phyloP scores from a whole-genome alignment of 306 rosid genomes.

The Quercus suber region DNA sequence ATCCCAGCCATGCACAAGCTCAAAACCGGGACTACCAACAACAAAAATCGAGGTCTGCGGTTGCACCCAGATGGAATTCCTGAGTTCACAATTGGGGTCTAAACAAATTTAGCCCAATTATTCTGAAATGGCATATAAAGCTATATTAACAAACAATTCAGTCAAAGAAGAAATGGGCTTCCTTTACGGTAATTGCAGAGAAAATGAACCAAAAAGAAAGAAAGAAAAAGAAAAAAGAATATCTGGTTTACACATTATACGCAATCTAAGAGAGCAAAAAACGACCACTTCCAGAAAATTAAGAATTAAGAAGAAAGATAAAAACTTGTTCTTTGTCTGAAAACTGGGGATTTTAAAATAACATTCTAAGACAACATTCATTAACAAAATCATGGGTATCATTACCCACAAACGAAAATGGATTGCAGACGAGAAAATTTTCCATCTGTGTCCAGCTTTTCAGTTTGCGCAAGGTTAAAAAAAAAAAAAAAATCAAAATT shows the following conservation, averaged over 20 bases:
- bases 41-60: background rate
- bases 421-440: background rate
- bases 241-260: background rate
- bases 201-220: background rate
- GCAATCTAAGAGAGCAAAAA: background rate
- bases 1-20: slow-evolving; percentile 70
- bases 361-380: background rate
- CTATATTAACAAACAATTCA: background rate
- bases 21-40: slow-evolving; percentile 22
- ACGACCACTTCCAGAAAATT: background rate
- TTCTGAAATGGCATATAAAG: background rate
- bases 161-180: background rate
- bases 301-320: background rate
- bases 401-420: no score
- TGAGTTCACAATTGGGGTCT: slow-evolving; percentile 11
- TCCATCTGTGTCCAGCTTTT: background rate
- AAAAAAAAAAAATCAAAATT: background rate
- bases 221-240: no score
- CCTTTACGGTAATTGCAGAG: background rate
- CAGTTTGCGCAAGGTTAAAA: background rate
- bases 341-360: background rate
- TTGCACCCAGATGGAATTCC: slow-evolving; percentile 32
- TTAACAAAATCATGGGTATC: no score
- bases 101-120: background rate
- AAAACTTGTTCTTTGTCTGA: background rate